Base-by-base conservation (phyloP, 345 rosid genomes). In the Isatis tinctoria region DNA sequence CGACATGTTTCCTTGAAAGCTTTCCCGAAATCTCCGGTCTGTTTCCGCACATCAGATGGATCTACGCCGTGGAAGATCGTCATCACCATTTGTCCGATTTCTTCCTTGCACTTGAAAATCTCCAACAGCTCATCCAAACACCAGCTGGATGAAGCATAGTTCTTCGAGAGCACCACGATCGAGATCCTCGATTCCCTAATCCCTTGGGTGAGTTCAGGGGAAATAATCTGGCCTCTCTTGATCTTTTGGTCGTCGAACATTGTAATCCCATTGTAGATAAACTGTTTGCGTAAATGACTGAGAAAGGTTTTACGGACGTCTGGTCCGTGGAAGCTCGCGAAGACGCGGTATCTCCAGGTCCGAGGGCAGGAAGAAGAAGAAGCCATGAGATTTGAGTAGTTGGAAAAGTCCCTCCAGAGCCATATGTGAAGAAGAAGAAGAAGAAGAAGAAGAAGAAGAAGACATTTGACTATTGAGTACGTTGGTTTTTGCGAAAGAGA, bases 41-140 rank as follows among this genome's bases (percentile, higher is more conserved):
- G 24, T 1, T 22, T 22, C 24, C 2, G 24, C 1, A 22, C 24
- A 22, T 22, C 1, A 22, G 24, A 22, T 1, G 24, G 24, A 22
- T 22, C 24, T 22, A 22, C 24, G 1, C 24, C 24, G 24, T 22
- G 2, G 1, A 22, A 22, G 24, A 22, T 2, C 24, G 24, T 22
- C 24, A 22, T 22, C 35, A 6, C 35, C 0, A 6, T 32, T 3
- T 0, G 2, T 41, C 0, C 57, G 43, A 4, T 69, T 30, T 3
- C 22, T 40, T 56, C 13, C 33, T 18, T 63, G 67, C 67, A 45
- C 4, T 62, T 14, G 1, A 32, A 14, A 5, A 75, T 69, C 47
- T 68, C 39, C 35, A 39, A 4, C 33, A 75, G 16, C 10, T 75
- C 79, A 6, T 60, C 63, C 63, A 75, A 52, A 14, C 74, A 75